Conservation (phyloP, 1,284 basidiomycete genomes). For the Moesziomyces sp. region DNA sequence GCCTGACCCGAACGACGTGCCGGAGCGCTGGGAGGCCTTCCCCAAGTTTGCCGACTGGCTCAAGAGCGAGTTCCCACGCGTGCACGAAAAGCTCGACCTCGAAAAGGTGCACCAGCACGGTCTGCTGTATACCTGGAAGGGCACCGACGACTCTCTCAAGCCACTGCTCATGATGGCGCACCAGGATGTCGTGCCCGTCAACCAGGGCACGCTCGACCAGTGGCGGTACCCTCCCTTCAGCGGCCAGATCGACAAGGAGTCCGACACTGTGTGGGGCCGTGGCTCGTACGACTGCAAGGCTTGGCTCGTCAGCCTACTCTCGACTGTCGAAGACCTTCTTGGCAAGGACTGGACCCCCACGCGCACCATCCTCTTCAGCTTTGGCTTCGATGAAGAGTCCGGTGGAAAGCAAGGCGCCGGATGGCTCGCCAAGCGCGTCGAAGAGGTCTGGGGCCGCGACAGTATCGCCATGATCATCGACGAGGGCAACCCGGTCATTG, state of each 20-base stretch:
- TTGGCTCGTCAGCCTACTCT: slow-evolving; percentile 70
- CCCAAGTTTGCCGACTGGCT: slow-evolving; percentile 53
- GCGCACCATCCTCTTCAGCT: slow-evolving; percentile 73
- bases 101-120: slow-evolving; percentile 74
- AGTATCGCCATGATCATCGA: slow-evolving; percentile 62
- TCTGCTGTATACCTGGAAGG: slow-evolving; percentile 76
- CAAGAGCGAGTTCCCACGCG: slow-evolving; percentile 40
- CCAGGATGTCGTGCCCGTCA: slow-evolving; percentile 72
- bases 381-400: slow-evolving; percentile 79
- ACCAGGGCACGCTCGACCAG: slow-evolving; percentile 69
- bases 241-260: slow-evolving; percentile 69
- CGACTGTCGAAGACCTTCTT: slow-evolving; percentile 71
- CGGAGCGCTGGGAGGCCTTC: slow-evolving; percentile 50
- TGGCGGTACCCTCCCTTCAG: slow-evolving; percentile 72
- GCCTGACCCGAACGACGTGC: slow-evolving; percentile 43
- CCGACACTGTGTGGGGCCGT: slow-evolving; percentile 71
- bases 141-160: slow-evolving; percentile 73
- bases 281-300: slow-evolving; percentile 68
- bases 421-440: slow-evolving; percentile 42
- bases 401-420: slow-evolving; percentile 61
- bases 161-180: slow-evolving; percentile 75
- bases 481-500: slow-evolving; percentile 55
- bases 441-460: slow-evolving; percentile 54
- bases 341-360: slow-evolving; percentile 68
- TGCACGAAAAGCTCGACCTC: slow-evolving; percentile 44